A percentile compares a stretch with the other conserved stretches of the same genome.
phyloP scores from a whole-genome alignment of 2,329 filamentous ascomycete species.

The Diaporthe destruens region DNA sequence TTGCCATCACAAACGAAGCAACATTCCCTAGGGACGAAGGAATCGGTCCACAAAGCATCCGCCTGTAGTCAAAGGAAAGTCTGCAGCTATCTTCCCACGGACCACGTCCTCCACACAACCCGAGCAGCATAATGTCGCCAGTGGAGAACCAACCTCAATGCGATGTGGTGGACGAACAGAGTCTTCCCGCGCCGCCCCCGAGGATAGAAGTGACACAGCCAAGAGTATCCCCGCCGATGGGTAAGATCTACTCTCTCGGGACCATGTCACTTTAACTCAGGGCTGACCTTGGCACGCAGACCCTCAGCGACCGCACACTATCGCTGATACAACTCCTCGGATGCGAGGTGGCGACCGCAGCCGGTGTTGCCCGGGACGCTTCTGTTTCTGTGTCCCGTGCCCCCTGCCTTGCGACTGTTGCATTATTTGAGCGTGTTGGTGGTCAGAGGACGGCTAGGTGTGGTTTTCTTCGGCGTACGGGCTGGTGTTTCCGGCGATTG shows the following conservation, averaged over 20 bases:
- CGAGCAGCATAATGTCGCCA: constrained; percentile 37
- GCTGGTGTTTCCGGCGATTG: background rate
- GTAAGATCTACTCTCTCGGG: background rate
- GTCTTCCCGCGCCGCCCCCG: constrained; percentile 26
- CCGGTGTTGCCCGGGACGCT: constrained; percentile 51
- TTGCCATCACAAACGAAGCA: background rate
- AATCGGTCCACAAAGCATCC: background rate
- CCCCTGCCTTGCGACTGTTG: constrained; percentile 55
- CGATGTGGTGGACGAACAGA: constrained; percentile 39
- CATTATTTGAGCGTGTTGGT: constrained; percentile 47
- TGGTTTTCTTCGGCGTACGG: constrained; percentile 9
- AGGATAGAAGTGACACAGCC: constrained; percentile 35
- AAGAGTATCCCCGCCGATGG: constrained; percentile 34
- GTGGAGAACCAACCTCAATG: constrained; percentile 29
- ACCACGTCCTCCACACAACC: background rate
- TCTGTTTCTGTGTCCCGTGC: constrained; percentile 56
- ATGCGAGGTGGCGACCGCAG: constrained; percentile 50
- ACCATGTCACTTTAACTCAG: background rate
- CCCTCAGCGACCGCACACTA: constrained; percentile 46
- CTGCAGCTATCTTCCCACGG: background rate
- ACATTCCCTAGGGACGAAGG: background rate
- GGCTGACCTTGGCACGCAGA: constrained; percentile 42
- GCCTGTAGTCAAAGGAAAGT: background rate
- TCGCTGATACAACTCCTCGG: constrained; percentile 43
- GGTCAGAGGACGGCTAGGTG: constrained; percentile 21